Base-by-base conservation (phyloP, 169 alveolate genomes). In the Eimeria praecox region DNA sequence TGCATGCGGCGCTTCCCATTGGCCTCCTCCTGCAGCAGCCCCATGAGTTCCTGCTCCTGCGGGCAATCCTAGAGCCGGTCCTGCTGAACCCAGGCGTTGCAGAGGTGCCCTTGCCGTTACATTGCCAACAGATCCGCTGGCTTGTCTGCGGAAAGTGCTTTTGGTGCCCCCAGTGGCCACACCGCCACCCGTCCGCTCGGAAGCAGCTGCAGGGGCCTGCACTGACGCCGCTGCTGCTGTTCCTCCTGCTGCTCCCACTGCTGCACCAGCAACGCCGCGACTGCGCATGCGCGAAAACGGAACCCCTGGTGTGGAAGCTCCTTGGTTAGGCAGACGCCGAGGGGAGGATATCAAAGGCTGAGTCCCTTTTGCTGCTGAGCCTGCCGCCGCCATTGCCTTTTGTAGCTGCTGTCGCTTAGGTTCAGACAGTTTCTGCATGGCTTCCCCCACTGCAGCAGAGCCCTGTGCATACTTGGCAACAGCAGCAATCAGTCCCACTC, bases 361-460 rank as follows among this genome's bases (percentile, higher is more conserved):
- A 8, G n/a, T 24, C 30, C 88, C 88, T 44, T 77, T 77, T 24
- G 93, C 40, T 10, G 82, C 77, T 33, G 78, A 42, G 20, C 82
- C 93, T 24, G 59, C 44, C n/a, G 91, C 73, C 4, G 94, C 94
- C 30, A 80, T 62, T 30, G 66, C 86, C 69, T 93, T 93, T 22
- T 80, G 94, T 33, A 93, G 88, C 73, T 93, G 96, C 96, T 82
- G 92, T 35, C 89, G 73, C 33, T 93, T 93, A 38, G 87, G 96
- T 59, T 93, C 96, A n/a, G 89, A 62, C 16, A 93, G 94, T 69
- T 59, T 44, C 30, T 80, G 86, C 88, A 93, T 27, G 20, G 90
- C 94, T n/a, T 35, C 62, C 9, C 49, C 92, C 62, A 93, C 80
- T 20, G 78, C 94, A 18, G 75, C 94, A 35, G 52, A 20, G 38